A percentile compares a stretch with the other conserved stretches of the same genome.
Evolutionary conservation across 106 monocot genomes (phyloP).

Genomic region (Allium fistulosum): DNA sequence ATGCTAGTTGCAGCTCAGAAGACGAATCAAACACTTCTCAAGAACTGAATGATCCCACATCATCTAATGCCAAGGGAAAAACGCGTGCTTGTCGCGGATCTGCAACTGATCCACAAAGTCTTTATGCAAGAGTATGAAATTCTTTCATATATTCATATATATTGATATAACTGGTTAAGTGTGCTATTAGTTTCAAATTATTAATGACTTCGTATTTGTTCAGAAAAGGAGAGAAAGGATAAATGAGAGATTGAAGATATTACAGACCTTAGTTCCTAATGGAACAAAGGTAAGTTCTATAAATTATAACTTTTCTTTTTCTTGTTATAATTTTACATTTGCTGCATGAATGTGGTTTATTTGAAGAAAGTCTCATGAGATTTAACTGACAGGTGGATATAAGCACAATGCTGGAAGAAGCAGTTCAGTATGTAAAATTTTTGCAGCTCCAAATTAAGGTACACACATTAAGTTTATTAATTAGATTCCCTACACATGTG

Average conservation of each 20-base stretch:
- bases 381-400: slow-evolving; percentile 54
- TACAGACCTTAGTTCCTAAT: slow-evolving; percentile 74
- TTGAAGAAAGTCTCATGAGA: not conserved
- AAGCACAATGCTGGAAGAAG: slow-evolving; percentile 94
- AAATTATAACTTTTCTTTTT: not conserved
- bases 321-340: not conserved
- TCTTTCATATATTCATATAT: not conserved
- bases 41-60: slow-evolving; percentile 6
- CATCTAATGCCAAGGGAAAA: slow-evolving; percentile 28
- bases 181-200: not conserved
- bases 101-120: slow-evolving; percentile 52
- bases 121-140: slow-evolving; percentile 52
- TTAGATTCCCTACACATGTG: not conserved
- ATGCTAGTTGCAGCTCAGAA: slow-evolving; percentile 37
- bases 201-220: not conserved
- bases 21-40: slow-evolving; percentile 34
- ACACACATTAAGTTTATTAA: not conserved
- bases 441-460: slow-evolving; percentile 88
- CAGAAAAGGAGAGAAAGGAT: slow-evolving; percentile 94
- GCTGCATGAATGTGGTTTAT: too few species aligned
- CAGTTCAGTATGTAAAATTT: slow-evolving; percentile 85
- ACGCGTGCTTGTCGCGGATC: slow-evolving; percentile 39
- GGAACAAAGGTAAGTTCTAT: slow-evolving; percentile 61
- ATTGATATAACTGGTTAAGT: not conserved
- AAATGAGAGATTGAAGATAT: slow-evolving; percentile 66